Base-by-base conservation (phyloP, 164 flowering plant genomes). In the Cinnamomum chago region DNA sequence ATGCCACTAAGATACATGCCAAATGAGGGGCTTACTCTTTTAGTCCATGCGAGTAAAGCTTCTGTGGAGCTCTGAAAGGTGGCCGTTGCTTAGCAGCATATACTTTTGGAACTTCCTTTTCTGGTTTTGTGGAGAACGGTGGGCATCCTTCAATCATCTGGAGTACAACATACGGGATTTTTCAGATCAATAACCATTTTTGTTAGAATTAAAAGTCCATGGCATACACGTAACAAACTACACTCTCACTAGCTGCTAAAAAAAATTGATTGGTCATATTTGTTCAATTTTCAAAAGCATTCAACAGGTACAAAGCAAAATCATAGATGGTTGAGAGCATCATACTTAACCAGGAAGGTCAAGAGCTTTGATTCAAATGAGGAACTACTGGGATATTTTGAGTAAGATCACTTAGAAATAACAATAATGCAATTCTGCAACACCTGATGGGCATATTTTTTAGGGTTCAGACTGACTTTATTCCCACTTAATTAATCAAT, bases 101-200 rank as follows among this genome's bases (percentile, higher is more conserved):
- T 75, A 80, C 84, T 80, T 88, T 84, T 51, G 91, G 87, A 77
- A 88, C 97, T 71, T 90, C 93, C 75, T 76, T 78, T 9, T 87
- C 97, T 74, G 72, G 75, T 85, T 83, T 90, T n/a, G 82, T 71
- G n/a, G 77, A 72, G 83, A 92, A 89, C 64, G 99, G 99, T 22
- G 87, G 92, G 75, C 78, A 78, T 69, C 99, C 99, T 86, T 96
- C 99, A 80, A 96, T 92, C 97, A 96, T 94, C 99, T 96, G 75
- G 47, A 67, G 70, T 67, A 76, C 55, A 80, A 15, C 11, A 78
- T 13, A 50, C 3, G n/a, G 60, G 60, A 14, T 11, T 20, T 50
- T 75, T 17, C 33, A 75, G 11, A 70, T 28, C 7, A 33, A 5
- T 60, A 35, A 18, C 15, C 67, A 18, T 23, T 30, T 12, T 12